Evolutionary conservation across 352 stramenopile genomes (phyloP), one percentile per base, ranked within the genome.

Genomic region (Globisporangium iwayamae): DNA sequence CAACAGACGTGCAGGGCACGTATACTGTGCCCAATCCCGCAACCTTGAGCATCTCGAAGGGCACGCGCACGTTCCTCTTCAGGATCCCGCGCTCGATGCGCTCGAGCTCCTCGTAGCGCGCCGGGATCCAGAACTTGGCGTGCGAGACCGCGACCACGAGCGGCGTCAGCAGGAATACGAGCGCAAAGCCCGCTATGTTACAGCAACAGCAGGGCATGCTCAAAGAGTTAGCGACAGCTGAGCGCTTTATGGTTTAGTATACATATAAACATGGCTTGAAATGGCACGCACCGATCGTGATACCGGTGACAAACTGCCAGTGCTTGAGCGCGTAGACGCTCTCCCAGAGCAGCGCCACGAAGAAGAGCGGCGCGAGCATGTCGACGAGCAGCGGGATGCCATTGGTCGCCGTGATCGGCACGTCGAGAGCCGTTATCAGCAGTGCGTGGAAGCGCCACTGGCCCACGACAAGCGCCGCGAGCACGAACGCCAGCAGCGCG

Each of bases 11-110:
- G 54, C 76, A 87, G 7, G 83, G 77, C n/a, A 90, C 75, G 51
- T 76, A 67, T 0, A 91, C 79, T 5, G 83, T 91, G 22, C 83
- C 83, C 0, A 91, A 67, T 0, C 80, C 80, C 0, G 76, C 83
- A 20, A 90, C 53, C 56, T 89, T 89, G 34, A 75, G 63, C 48
- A 77, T 56, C 4, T 86, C 46, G 60, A 85, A 90, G 13, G 73
- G 64, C 18, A 66, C 66, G 18, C 71, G 67, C 5, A 87, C 52
- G 46, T 87, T 86, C 34, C 65, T 56, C 7, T 58, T 56, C 18
- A 89, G 69, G 13, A 91, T 70, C 52, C 73, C 57, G 16, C 66
- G 73, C 54, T 90, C 83, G 47, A 87, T 59, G 4, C 66, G 72
- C 48, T 85, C 74, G 6, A 91, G 56, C 39, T 81, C 69, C 6